Conservation (phyloP, 1,284 basidiomycete genomes). For the Takashimella tepidaria region DNA sequence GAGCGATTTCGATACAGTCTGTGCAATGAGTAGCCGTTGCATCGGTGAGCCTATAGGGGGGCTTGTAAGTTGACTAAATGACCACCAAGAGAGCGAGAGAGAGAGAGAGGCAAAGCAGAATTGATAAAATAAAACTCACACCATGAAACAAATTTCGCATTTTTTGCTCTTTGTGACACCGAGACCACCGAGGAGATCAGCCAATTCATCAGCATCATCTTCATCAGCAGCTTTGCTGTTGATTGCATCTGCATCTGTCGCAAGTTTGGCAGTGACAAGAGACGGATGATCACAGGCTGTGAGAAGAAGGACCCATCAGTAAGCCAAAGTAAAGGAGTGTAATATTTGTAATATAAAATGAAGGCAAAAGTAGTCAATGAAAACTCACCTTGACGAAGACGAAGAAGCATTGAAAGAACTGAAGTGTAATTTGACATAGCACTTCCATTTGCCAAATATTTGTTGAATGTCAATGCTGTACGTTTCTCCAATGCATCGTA, state of each 20-base stretch:
- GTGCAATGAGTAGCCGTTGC: slow-evolving; percentile 53
- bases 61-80: slow-evolving; percentile 7
- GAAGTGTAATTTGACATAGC: slow-evolving; percentile 69
- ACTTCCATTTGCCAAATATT: slow-evolving; percentile 56
- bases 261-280: slow-evolving; percentile 69
- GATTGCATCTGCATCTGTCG: slow-evolving; percentile 61
- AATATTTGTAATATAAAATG: too few relatives aligned
- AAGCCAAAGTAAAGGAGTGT: too few relatives aligned
- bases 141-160: slow-evolving; percentile 67
- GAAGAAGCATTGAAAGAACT: slow-evolving; percentile 75
- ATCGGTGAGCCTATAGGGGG: slow-evolving; percentile 15
- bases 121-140: slow-evolving; percentile 51
- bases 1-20: slow-evolving; percentile 50
- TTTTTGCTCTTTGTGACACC: slow-evolving; percentile 58
- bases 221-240: slow-evolving; percentile 27
- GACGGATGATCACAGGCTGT: slow-evolving; percentile 83
- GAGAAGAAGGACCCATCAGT: neutral
- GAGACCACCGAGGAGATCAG: slow-evolving; percentile 66
- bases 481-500: slow-evolving; percentile 72
- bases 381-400: slow-evolving; percentile 74
- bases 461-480: slow-evolving; percentile 67
- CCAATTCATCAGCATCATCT: slow-evolving; percentile 69
- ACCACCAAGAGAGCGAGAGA: too few relatives aligned
- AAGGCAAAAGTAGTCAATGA: neutral
- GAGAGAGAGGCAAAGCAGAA: too few relatives aligned